Percentiles rank a stretch among this genome's conserved stretches.
Evolutionary conservation across 2,329 filamentous ascomycete genomes (phyloP).

Genomic region (Alternaria longipes): DNA sequence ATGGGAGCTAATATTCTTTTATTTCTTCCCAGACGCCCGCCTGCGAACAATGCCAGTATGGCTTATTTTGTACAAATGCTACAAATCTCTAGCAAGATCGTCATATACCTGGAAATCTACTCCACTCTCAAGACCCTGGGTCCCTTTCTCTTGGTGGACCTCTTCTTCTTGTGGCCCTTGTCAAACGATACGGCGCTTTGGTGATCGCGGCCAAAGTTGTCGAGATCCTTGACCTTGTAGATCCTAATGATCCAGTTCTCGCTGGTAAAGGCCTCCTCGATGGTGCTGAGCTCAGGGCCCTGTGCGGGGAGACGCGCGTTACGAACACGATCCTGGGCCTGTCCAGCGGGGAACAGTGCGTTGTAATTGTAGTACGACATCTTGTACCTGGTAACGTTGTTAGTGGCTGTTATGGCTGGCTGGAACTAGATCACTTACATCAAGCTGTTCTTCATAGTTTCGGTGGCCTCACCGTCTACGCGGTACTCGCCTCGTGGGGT

Average conservation of each 20-base stretch:
- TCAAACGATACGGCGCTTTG: slow-evolving; percentile 74
- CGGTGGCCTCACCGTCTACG: slow-evolving; percentile 90
- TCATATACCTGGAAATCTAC: slow-evolving; percentile 53
- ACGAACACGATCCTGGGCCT: slow-evolving; percentile 90
- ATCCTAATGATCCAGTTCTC: slow-evolving; percentile 99
- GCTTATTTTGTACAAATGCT: slow-evolving; percentile 42
- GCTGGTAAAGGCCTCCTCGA: slow-evolving; percentile 97
- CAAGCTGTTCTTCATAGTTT: slow-evolving; percentile 98
- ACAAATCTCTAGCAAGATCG: slow-evolving; percentile 29
- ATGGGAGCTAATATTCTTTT: slow-evolving; percentile 30
- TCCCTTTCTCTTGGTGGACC: slow-evolving; percentile 75
- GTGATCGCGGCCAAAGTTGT: slow-evolving; percentile 94
- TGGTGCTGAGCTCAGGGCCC: slow-evolving; percentile 82
- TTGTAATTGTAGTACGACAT: slow-evolving; percentile 99
- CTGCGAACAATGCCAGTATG: slow-evolving; percentile 24
- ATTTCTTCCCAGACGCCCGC: slow-evolving; percentile 43
- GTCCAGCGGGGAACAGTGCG: slow-evolving; percentile 87
- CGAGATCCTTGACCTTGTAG: slow-evolving; percentile 99
- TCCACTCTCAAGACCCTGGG: slow-evolving; percentile 76
- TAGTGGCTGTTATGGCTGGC: slow-evolving; percentile 23
- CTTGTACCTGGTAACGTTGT: slow-evolving; percentile 80
- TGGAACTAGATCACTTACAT: slow-evolving; percentile 71
- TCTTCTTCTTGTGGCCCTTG: slow-evolving; percentile 85
- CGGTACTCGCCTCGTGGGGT: slow-evolving; percentile 92
- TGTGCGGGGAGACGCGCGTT: slow-evolving; percentile 80